Percentiles rank a stretch among this genome's conserved stretches.
phyloP scores from a whole-genome alignment of 106 monocot genomes.

The Phalaenopsis equestris region DNA sequence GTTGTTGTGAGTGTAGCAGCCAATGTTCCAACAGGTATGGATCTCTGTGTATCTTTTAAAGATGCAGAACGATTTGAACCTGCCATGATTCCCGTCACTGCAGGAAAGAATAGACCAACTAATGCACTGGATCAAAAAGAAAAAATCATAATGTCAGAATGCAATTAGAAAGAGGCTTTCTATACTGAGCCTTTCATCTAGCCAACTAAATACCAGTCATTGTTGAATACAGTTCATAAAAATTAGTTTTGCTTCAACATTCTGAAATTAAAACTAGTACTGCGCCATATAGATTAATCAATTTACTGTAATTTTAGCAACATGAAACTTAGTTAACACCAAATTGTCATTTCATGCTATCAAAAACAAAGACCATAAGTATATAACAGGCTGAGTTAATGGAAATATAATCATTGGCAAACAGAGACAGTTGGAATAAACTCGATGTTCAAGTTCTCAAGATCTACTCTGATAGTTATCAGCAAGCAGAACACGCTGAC shows the following conservation, averaged over 20 bases:
- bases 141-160: conserved; percentile 16
- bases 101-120: conserved; percentile 95
- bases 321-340: neutral
- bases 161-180: conserved; percentile 1
- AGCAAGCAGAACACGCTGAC: neutral
- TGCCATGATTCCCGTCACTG: conserved; percentile 97
- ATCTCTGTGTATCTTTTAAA: conserved; percentile 83
- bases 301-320: neutral
- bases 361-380: too few relatives aligned
- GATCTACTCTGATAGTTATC: neutral
- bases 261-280: neutral
- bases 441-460: neutral
- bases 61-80: conserved; percentile 96
- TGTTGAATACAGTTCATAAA: neutral
- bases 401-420: neutral
- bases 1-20: conserved; percentile 77
- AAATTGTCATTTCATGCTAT: too few relatives aligned
- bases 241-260: neutral
- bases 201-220: neutral
- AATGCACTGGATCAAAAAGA: conserved; percentile 55
- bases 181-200: neutral
- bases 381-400: neutral
- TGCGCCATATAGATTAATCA: neutral
- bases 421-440: neutral
- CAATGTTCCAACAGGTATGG: conserved; percentile 88